phyloP scores from a whole-genome alignment of 2,329 filamentous ascomycete genomes.

The Claviceps monticola region DNA sequence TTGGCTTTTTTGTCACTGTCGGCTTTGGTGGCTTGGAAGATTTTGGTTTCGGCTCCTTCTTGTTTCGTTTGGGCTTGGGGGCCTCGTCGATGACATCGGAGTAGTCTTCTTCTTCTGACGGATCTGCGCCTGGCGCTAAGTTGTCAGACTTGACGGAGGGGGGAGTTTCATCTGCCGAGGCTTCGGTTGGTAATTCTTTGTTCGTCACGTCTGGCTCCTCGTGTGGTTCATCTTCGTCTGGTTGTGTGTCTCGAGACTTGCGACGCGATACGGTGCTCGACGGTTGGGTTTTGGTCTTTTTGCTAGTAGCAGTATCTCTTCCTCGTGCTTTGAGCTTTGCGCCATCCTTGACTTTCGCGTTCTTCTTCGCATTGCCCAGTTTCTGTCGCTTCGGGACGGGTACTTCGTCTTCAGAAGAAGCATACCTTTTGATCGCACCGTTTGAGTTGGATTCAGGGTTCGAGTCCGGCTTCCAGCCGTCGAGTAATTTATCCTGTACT shows the following conservation, averaged over 20 bases:
- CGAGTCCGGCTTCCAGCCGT: slow-evolving; percentile 21
- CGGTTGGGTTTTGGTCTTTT: slow-evolving; percentile 3
- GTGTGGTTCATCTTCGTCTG: slow-evolving; percentile 6
- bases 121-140: slow-evolving; percentile 5
- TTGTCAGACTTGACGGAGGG: slow-evolving; percentile 10
- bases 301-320: background rate
- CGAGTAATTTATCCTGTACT: slow-evolving; percentile 21
- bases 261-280: slow-evolving; percentile 6
- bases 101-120: slow-evolving; percentile 23
- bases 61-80: slow-evolving; percentile 43
- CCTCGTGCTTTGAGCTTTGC: background rate
- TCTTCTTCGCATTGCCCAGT: slow-evolving; percentile 13
- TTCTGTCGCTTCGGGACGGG: slow-evolving; percentile 11
- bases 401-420: slow-evolving; percentile 18
- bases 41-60: slow-evolving; percentile 26
- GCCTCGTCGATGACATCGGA: slow-evolving; percentile 58
- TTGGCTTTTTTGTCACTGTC: slow-evolving; percentile 16
- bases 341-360: slow-evolving; percentile 17
- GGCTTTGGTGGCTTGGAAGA: slow-evolving; percentile 16
- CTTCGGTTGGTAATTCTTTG: slow-evolving; percentile 6
- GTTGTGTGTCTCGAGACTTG: slow-evolving; percentile 6
- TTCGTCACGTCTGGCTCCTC: slow-evolving; percentile 6
- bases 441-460: slow-evolving; percentile 13
- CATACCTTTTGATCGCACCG: slow-evolving; percentile 20
- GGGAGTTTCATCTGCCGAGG: slow-evolving; percentile 10